Percentiles rank a stretch among this genome's conserved stretches.
Evolutionary conservation across 2,329 filamentous ascomycete species (phyloP).

Genomic region (Teratosphaeria pseudoeucalypti): DNA sequence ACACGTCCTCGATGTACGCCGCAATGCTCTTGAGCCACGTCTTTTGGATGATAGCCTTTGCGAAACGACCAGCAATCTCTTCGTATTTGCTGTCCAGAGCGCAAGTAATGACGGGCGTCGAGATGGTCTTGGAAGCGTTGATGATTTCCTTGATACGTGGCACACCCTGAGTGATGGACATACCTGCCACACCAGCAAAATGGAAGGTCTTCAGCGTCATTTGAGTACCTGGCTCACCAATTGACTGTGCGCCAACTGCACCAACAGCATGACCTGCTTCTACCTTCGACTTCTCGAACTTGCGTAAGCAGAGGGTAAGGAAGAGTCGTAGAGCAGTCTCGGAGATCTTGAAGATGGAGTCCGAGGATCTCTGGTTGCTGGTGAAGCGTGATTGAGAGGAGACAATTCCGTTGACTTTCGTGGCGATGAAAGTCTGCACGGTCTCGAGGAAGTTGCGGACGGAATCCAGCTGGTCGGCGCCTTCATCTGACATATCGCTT

Average conservation of each 20-base stretch:
- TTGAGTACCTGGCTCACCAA: slow-evolving; percentile 94
- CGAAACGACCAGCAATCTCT: slow-evolving; percentile 73
- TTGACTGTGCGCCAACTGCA: slow-evolving; percentile 92
- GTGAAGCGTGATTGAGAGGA: slow-evolving; percentile 15
- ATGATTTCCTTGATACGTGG: slow-evolving; percentile 99
- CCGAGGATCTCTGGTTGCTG: slow-evolving; percentile 9
- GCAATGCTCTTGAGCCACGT: slow-evolving; percentile 78
- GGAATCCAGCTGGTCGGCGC: slow-evolving; percentile 53
- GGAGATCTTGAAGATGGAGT: slow-evolving; percentile 77
- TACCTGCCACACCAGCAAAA: slow-evolving; percentile 98
- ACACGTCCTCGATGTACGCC: slow-evolving; percentile 75
- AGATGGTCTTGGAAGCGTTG: slow-evolving; percentile 90
- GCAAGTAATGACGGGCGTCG: slow-evolving; percentile 86
- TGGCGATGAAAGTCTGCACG: slow-evolving; percentile 58
- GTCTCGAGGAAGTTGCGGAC: slow-evolving; percentile 71
- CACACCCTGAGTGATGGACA: slow-evolving; percentile 99
- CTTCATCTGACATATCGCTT: slow-evolving; percentile 44
- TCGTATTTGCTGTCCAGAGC: slow-evolving; percentile 65
- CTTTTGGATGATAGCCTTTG: slow-evolving; percentile 91
- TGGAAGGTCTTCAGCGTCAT: slow-evolving; percentile 99
- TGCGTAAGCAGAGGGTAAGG: slow-evolving; percentile 70
- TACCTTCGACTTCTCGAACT: slow-evolving; percentile 83
- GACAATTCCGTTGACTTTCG: slow-evolving; percentile 20
- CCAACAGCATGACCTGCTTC: slow-evolving; percentile 94
- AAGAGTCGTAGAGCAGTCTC: slow-evolving; percentile 54